Evolutionary conservation across 768 basidiomycete genomes (phyloP), one percentile per base, ranked within the genome.

Genomic region (Phlebiopsis gigantea): DNA sequence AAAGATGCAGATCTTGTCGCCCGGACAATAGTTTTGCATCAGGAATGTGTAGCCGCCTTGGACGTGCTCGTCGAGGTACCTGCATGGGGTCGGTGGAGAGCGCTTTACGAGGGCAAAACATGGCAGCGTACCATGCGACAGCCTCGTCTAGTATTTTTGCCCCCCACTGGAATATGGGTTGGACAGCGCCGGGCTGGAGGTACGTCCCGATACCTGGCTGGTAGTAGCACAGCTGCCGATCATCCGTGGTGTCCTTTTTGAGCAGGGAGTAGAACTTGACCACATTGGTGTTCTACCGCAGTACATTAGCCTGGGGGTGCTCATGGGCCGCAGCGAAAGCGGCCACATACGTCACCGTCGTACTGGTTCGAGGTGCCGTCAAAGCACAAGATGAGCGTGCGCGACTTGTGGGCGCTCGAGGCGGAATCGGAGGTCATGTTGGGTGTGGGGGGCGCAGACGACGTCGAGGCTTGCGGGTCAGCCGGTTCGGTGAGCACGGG

Each of bases 1-100:
- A 56, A 90, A 89, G 21, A 90, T 68, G 63, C 84, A 89, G 29
- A 91, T 80, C 67, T 78, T 88, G 66, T 90, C 88, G 0, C 89
- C 90, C 0, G 71, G 62, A n/a, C 72, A 74, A 65, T 86, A 90
- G 63, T 87, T 90, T 59, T 86, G 77, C 90, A 92, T 90, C 52
- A 92, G 71, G 68, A 85, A 92, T 59, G 72, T 74, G 69, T 92
- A 93, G 0, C 90, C 90, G 8, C 79, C 84, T 70, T 83, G 79
- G 22, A 90, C 84, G 69, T 90, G 88, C 1, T 65, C 77, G 53
- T 84, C 82, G 42, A 90, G 73, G 63, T 85, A 90, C 82, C 86
- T 87, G 46, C 39, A 21, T 5, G 26, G 21, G 45, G 26, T 15
- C 17, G 17, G 5, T n/a, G 17, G 7, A n/a, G 5, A 44, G 43